These are phyloP conservation scores for Fusarium goolgardi DNA, from an alignment of 2,329 filamentous ascomycete species.

Conservation along the genomic window DNA sequence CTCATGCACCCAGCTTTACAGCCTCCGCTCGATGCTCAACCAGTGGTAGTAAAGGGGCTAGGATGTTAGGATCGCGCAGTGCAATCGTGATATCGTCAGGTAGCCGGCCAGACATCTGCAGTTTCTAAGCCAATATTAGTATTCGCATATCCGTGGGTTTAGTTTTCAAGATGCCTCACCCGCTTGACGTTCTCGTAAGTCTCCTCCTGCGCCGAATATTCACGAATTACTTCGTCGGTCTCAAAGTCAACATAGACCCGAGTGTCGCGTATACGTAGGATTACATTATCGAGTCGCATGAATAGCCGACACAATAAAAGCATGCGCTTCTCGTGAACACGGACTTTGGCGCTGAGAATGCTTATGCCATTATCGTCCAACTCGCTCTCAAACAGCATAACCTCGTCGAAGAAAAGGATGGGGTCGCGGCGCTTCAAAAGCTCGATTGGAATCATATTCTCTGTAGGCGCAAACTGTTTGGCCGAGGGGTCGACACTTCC, in stretches of 20 bases:
- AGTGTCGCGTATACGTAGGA: constrained; percentile 89
- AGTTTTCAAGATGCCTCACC: constrained; percentile 60
- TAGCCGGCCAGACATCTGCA: constrained; percentile 61
- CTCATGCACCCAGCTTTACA: constrained; percentile 39
- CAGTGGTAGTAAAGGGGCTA: constrained; percentile 75
- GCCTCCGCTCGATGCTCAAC: constrained; percentile 75
- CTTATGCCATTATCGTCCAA: constrained; percentile 97
- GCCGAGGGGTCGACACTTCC: constrained; percentile 69
- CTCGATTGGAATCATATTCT: constrained; percentile 78
- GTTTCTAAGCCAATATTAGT: constrained; percentile 52
- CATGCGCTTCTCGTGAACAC: constrained; percentile 91
- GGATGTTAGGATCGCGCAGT: constrained; percentile 81
- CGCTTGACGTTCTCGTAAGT: constrained; percentile 79
- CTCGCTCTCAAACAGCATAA: constrained; percentile 96
- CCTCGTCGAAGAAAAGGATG: constrained; percentile 96
- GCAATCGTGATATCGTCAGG: constrained; percentile 81
- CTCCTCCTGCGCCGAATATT: constrained; percentile 91
- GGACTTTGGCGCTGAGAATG: constrained; percentile 87
- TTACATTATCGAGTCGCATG: constrained; percentile 90
- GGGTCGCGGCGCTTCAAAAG: constrained; percentile 90
- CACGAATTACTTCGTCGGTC: constrained; percentile 80
- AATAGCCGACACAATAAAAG: constrained; percentile 88
- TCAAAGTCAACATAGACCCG: constrained; percentile 91
- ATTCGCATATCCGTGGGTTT: not conserved
- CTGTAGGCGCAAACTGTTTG: constrained; percentile 48